Percentiles rank a stretch among this genome's conserved stretches.
Evolutionary conservation across 371 early-diverging fungal species (phyloP).

Genomic region (Apophysomyces variabilis): DNA sequence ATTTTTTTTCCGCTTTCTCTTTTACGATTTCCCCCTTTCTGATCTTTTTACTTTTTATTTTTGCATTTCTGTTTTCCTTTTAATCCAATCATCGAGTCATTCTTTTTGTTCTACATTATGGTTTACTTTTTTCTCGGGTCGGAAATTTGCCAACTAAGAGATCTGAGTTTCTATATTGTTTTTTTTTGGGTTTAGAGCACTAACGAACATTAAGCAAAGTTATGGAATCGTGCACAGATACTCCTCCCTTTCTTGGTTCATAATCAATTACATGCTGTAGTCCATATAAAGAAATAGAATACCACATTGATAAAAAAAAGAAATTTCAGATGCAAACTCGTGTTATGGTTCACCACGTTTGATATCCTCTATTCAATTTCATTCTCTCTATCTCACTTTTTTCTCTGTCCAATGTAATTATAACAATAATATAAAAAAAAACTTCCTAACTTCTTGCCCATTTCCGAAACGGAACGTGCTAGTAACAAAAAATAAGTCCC

Average conservation of each 20-base stretch:
- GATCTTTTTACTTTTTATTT: too few relatives aligned
- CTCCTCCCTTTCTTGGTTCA: conserved; percentile 5
- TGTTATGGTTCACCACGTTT: not conserved
- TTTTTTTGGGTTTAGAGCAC: too few relatives aligned
- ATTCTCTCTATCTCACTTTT: not conserved
- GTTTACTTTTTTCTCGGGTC: not conserved
- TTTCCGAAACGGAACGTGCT: conserved; percentile 2
- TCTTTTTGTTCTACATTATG: not conserved
- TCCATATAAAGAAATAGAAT: conserved; percentile 5
- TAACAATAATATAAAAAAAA: not conserved
- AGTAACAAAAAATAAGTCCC: not conserved
- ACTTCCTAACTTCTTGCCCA: conserved; percentile 1
- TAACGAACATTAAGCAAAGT: not conserved
- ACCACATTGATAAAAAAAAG: not conserved
- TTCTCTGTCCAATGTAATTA: not conserved
- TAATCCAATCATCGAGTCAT: not conserved
- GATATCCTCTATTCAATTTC: not conserved
- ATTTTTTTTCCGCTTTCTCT: too few relatives aligned
- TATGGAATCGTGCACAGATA: not conserved
- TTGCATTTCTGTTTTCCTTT: not conserved
- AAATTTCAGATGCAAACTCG: not conserved
- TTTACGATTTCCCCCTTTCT: too few relatives aligned
- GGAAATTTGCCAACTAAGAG: not conserved
- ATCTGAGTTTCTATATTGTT: not conserved
- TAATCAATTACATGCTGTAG: not conserved